phyloP scores from a whole-genome alignment of 1,139 yeast species.

The Debaryomycetaceae sp. region DNA sequence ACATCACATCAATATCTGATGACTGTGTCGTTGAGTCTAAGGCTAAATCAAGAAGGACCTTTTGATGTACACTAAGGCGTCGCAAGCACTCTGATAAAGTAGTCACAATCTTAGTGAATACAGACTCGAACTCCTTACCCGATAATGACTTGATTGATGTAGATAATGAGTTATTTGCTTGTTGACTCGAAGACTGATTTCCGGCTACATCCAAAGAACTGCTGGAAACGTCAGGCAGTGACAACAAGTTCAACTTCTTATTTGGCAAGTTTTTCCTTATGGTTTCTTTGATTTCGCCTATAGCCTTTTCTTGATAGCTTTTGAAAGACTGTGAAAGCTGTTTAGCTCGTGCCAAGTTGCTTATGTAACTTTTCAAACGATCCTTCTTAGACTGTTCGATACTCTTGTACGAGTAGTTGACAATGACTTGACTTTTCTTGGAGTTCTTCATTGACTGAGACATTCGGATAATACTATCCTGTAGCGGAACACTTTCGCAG shows the following conservation, averaged over 20 bases:
- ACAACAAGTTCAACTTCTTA: constrained; percentile 6
- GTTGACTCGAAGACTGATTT: neutral
- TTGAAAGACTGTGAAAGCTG: constrained; percentile 63
- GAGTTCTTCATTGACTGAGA: constrained; percentile 24
- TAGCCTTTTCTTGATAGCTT: constrained; percentile 62
- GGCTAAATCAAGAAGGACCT: constrained; percentile 69
- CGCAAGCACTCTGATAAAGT: constrained; percentile 70
- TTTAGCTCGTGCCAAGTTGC: constrained; percentile 60
- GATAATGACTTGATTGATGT: constrained; percentile 59
- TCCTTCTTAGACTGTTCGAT: constrained; percentile 34
- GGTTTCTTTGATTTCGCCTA: constrained; percentile 68
- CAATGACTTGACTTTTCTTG: constrained; percentile 14
- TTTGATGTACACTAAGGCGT: constrained; percentile 75
- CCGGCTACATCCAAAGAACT: neutral
- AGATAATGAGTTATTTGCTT: constrained; percentile 29
- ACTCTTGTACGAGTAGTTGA: constrained; percentile 28
- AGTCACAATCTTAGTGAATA: constrained; percentile 62
- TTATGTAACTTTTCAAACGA: constrained; percentile 43
- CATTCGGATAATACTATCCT: constrained; percentile 54
- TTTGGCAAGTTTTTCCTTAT: constrained; percentile 64
- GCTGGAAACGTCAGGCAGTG: constrained; percentile 11
- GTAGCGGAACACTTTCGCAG: constrained; percentile 44
- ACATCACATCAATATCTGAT: constrained; percentile 45
- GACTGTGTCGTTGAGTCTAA: constrained; percentile 48
- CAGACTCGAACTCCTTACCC: constrained; percentile 68